Evolutionary conservation across 2,329 filamentous ascomycete genomes (phyloP).

Genomic region (Aspergillus novofumigatus): DNA sequence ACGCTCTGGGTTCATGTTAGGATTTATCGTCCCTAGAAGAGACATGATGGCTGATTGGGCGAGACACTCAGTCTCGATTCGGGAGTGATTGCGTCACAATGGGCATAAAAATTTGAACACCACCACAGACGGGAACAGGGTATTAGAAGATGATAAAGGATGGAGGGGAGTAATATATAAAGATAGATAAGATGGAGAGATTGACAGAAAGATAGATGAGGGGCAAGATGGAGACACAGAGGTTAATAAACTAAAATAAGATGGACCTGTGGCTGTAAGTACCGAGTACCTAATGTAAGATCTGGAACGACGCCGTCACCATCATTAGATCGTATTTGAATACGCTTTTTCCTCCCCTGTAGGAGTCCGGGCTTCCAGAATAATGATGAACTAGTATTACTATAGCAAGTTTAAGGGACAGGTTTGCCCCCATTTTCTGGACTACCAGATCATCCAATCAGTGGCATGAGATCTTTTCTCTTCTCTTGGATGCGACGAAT

Average conservation of each 20-base stretch:
- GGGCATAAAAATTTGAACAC: neutral
- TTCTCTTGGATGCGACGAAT: constrained; percentile 3
- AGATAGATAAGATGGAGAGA: neutral
- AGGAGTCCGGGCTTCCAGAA: neutral
- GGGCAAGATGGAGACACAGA: neutral
- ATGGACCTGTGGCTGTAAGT: neutral
- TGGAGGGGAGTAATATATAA: neutral
- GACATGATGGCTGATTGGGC: constrained; percentile 24
- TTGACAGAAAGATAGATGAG: neutral
- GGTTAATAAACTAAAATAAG: neutral
- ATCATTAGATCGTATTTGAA: neutral
- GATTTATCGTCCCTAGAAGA: constrained; percentile 31
- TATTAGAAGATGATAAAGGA: neutral
- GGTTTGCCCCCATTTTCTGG: neutral
- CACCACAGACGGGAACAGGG: neutral
- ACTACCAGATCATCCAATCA: neutral
- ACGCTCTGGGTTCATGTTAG: constrained; percentile 21
- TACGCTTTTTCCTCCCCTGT: neutral
- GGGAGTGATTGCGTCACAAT: constrained; percentile 1
- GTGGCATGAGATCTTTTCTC: neutral
- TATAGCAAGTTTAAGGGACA: neutral
- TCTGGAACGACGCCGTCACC: neutral
- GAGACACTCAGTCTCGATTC: constrained; percentile 14
- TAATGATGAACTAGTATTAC: neutral
- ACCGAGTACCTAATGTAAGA: neutral